Evolutionary conservation across 169 alveolate genomes (phyloP).

Genomic region (Eimeria zaria): DNA sequence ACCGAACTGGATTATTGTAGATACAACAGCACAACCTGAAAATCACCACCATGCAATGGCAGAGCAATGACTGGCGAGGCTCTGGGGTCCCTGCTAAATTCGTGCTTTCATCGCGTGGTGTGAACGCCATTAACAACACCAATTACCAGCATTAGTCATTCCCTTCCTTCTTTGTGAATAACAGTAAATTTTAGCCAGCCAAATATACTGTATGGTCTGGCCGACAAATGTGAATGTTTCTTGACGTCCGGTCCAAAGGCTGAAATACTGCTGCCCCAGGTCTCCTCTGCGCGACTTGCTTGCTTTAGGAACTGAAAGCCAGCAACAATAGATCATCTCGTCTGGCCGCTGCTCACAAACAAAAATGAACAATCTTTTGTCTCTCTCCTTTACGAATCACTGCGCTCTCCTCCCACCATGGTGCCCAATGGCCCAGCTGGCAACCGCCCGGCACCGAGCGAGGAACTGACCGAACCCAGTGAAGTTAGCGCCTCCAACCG

Average conservation of each 20-base stretch:
- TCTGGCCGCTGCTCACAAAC: background rate
- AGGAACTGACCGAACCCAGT: background rate
- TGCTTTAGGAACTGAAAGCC: background rate
- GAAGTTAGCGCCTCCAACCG: background rate
- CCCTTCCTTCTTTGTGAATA: background rate
- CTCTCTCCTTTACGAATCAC: background rate
- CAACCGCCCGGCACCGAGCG: constrained; percentile 7
- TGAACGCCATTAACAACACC: background rate
- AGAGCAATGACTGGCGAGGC: no score
- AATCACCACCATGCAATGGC: background rate
- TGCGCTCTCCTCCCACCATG: background rate
- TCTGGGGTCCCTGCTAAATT: background rate
- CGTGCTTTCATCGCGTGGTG: background rate
- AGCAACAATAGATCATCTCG: background rate
- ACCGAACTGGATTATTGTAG: background rate
- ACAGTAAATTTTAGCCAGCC: background rate
- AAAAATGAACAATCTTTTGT: background rate
- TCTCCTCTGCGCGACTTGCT: background rate
- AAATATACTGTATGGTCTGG: background rate
- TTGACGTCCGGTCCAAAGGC: background rate
- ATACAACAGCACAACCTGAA: background rate
- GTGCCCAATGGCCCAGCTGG: constrained; percentile 39
- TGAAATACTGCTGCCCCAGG: background rate
- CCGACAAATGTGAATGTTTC: background rate
- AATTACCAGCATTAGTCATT: background rate